These are phyloP conservation scores for Lagerstroemia speciosa DNA, from an alignment of 345 rosid species.

Conservation along the genomic window DNA sequence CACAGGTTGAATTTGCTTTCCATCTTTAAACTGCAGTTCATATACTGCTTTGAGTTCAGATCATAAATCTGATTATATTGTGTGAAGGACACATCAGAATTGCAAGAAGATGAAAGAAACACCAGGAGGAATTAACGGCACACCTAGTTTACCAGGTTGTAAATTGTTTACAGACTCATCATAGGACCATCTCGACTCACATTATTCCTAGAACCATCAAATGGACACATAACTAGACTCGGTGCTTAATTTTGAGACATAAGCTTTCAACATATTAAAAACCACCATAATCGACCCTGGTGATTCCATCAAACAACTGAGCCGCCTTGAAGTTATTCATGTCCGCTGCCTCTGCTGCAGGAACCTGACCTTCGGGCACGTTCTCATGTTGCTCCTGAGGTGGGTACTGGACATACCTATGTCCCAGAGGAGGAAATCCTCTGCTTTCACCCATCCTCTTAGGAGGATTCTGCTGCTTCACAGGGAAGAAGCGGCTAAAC, in stretches of 20 bases:
- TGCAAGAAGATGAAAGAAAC: neutral
- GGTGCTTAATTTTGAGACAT: neutral
- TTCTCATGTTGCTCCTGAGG: neutral
- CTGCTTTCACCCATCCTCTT: neutral
- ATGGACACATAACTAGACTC: neutral
- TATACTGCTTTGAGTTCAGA: too few species aligned
- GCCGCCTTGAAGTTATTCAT: constrained; percentile 1
- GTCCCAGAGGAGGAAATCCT: neutral
- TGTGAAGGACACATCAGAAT: too few species aligned
- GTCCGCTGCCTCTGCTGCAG: neutral
- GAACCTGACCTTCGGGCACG: neutral
- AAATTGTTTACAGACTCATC: too few species aligned
- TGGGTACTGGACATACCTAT: neutral
- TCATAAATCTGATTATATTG: too few species aligned
- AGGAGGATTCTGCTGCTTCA: neutral
- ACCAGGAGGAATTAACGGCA: neutral
- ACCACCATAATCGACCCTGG: neutral
- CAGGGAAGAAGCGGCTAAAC: neutral
- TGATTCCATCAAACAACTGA: neutral
- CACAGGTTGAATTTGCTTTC: too few species aligned
- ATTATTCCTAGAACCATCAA: neutral
- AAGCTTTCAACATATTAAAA: neutral
- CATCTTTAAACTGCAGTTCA: too few species aligned
- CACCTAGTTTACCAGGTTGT: neutral
- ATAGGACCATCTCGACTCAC: neutral